Percentiles rank a stretch among this genome's conserved stretches.
Conservation (phyloP, 495 filamentous ascomycete genomes). For the Niebla homalea region DNA sequence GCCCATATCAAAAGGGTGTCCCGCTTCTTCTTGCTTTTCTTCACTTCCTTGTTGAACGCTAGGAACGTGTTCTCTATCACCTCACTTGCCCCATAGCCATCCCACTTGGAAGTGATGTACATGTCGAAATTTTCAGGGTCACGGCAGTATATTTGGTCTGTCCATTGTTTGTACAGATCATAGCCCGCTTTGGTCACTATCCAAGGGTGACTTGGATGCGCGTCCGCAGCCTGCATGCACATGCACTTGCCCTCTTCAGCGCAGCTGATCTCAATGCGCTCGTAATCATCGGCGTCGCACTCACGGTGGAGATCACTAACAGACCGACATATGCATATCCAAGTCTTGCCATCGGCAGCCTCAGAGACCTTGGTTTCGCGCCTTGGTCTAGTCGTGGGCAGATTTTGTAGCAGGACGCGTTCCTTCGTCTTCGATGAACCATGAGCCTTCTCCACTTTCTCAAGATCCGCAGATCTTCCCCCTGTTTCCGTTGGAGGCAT, state of each 20-base stretch:
- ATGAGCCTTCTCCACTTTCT: too few relatives aligned
- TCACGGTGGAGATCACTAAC: too few relatives aligned
- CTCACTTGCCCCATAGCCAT: slow-evolving; percentile 27
- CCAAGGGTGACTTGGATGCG: slow-evolving; percentile 31
- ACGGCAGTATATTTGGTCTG: slow-evolving; percentile 15
- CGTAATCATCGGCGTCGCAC: too few relatives aligned
- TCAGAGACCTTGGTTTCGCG: too few relatives aligned
- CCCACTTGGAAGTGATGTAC: slow-evolving; percentile 29
- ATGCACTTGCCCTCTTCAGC: slow-evolving; percentile 16
- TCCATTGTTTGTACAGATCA: slow-evolving; percentile 1
- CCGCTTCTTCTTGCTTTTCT: slow-evolving; percentile 17
- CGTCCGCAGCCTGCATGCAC: slow-evolving; percentile 24
- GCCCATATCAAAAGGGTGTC: slow-evolving; percentile 25
- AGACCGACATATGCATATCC: too few relatives aligned
- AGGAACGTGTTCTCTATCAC: slow-evolving; percentile 28
- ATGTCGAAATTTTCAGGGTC: slow-evolving; percentile 28
- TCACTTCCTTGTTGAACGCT: slow-evolving; percentile 23
- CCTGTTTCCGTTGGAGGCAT: too few relatives aligned
- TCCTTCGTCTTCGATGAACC: too few relatives aligned
- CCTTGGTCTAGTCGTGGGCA: too few relatives aligned
- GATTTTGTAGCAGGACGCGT: too few relatives aligned
- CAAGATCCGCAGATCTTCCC: too few relatives aligned
- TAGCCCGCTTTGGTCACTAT: slow-evolving; percentile 25
- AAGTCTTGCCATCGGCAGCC: too few relatives aligned
- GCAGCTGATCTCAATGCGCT: not conserved